Evolutionary conservation across 2,329 filamentous ascomycete genomes (phyloP), one percentile per base, ranked within the genome.

Genomic region (Colletotrichum plurivorum): DNA sequence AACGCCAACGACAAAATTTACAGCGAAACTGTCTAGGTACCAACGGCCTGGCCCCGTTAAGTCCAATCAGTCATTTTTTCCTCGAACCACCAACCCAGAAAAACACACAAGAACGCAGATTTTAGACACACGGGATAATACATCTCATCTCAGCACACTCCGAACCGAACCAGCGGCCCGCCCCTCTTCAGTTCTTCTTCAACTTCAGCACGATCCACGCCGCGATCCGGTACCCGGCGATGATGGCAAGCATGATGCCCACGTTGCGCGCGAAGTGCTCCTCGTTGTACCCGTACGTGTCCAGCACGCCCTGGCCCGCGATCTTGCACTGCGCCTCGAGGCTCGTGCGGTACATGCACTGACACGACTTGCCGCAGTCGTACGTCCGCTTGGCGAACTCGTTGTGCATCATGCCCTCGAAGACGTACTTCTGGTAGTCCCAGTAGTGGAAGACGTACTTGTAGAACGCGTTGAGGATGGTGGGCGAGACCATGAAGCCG

Each of bases 391-490:
- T 72, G 1, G 83, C 82, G 77, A 97, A 96, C 81, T 97, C 93
- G 75, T 96, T 97, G 61, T 95, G 90, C 93, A 97, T 96, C 94
- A 97, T 96, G 15, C 93, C 94, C 76, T 95, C 89, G 77, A 97
- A 97, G 4, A 97, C 94, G 74, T 95, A 97, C 49, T 84, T 88
- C 77, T 95, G 93, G 76, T 97, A 97, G 77, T 97, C 93, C 76
- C 95, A 95, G 78, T 95, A 97, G 77, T 95, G 92, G 74, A 96
- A 96, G 6, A 93, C 93, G 74, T 97, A 96, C 78, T 90, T 89
- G 90, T 93, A 97, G 74, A 97, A 97, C 2, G 87, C 88, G 78
- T 97, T 97, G 48, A 97, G 85, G 2, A 91, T 87, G 1, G 84
- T 88, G 4, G 91, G 89, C 3, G 89, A 87, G 2, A 97, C 93